Evolutionary conservation across 352 stramenopile species (phyloP).

Genomic region (Pythium aphanidermatum): DNA sequence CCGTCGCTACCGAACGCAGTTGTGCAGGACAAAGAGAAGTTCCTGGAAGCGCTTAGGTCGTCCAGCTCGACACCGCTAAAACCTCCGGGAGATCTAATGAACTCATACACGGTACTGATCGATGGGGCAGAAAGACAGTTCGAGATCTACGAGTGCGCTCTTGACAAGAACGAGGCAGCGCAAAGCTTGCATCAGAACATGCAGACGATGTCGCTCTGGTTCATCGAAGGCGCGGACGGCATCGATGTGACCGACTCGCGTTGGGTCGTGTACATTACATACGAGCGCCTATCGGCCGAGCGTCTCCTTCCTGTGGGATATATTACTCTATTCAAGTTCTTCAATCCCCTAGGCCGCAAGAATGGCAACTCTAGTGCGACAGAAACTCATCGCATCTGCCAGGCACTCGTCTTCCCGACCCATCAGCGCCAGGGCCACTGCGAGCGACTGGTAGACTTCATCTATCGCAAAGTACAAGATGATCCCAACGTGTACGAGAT

Average conservation of each 20-base stretch:
- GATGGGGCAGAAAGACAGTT: conserved; percentile 29
- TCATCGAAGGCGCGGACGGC: conserved; percentile 81
- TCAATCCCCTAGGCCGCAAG: conserved; percentile 64
- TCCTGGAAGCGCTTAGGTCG: conserved; percentile 21
- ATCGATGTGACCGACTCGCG: conserved; percentile 69
- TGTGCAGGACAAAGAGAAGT: conserved; percentile 34
- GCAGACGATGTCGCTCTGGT: conserved; percentile 73
- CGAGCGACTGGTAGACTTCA: conserved; percentile 64
- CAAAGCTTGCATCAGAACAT: conserved; percentile 58
- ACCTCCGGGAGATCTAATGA: conserved; percentile 34
- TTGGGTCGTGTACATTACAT: conserved; percentile 77
- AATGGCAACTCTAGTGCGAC: conserved; percentile 25
- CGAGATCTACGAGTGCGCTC: conserved; percentile 59
- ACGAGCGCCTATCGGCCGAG: conserved; percentile 31
- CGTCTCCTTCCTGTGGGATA: conserved; percentile 50
- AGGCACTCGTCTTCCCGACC: conserved; percentile 70
- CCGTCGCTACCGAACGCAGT: conserved; percentile 38
- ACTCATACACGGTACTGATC: conserved; percentile 28
- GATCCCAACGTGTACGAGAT: conserved; percentile 69
- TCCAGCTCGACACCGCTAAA: conserved; percentile 21
- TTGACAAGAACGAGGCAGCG: conserved; percentile 47
- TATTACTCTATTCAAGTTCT: conserved; percentile 82
- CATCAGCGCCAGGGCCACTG: conserved; percentile 80
- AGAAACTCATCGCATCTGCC: conserved; percentile 78
- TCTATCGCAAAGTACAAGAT: conserved; percentile 44